A percentile compares a stretch with the other conserved stretches of the same genome.
Evolutionary conservation across 192 early-diverging fungal species (phyloP).

Genomic region (Coemansia sp.): DNA sequence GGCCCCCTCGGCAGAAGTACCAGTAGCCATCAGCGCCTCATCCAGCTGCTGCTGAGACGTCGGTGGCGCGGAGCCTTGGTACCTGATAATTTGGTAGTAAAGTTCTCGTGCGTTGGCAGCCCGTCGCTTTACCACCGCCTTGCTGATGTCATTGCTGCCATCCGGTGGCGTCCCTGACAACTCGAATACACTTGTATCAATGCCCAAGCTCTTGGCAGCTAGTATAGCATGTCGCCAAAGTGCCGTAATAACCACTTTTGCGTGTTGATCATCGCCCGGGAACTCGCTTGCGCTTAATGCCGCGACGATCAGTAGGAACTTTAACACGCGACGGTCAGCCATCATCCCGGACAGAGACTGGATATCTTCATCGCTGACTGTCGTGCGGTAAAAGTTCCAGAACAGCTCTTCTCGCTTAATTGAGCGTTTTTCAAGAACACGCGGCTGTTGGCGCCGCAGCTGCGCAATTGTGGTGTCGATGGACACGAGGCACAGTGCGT

Average conservation of each 20-base stretch:
- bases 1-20: not conserved
- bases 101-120: conserved; percentile 15
- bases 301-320: conserved; percentile 9
- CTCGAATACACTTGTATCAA: not conserved
- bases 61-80: conserved; percentile 17
- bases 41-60: conserved; percentile 1
- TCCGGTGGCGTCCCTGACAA: not conserved
- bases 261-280: not conserved
- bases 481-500: conserved; percentile 15
- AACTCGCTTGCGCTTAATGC: conserved; percentile 12
- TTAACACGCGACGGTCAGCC: not conserved
- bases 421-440: not conserved
- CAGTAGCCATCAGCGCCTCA: not conserved
- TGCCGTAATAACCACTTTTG: not conserved
- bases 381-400: not conserved
- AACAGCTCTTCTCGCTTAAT: conserved; percentile 11
- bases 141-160: no score
- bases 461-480: conserved; percentile 21
- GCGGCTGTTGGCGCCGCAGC: conserved; percentile 8
- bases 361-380: not conserved
- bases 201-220: conserved; percentile 8
- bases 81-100: conserved; percentile 33
- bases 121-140: not conserved
- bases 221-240: conserved; percentile 15
- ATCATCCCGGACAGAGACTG: conserved; percentile 2